A percentile compares a stretch with the other conserved stretches of the same genome.
phyloP scores from a whole-genome alignment of 306 rosid species.

The Begonia peltatifolia region DNA sequence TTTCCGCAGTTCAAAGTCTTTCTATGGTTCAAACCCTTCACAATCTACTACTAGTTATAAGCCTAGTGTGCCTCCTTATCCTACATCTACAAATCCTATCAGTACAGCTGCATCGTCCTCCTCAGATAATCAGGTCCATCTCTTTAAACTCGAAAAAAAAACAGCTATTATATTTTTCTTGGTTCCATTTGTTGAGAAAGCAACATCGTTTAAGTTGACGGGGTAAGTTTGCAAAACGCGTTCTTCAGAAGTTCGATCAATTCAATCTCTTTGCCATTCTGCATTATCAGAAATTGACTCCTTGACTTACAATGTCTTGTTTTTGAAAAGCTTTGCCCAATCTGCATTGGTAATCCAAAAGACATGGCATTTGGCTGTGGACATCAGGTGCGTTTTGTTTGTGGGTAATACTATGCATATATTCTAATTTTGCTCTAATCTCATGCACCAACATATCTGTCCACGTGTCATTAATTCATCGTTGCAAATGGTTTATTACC shows the following conservation, averaged over 20 bases:
- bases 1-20: conserved; percentile 23
- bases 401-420: too few species aligned
- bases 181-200: neutral
- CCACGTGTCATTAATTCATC: too few species aligned
- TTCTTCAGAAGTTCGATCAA: neutral
- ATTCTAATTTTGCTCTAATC: neutral
- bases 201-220: neutral
- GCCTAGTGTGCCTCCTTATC: conserved; percentile 43
- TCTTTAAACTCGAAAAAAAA: too few species aligned
- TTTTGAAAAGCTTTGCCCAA: conserved; percentile 59
- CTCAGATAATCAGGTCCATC: conserved; percentile 50
- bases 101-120: conserved; percentile 43
- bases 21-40: conserved; percentile 29
- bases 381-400: conserved; percentile 53
- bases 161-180: neutral
- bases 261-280: neutral
- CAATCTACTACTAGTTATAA: conserved; percentile 22
- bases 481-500: too few species aligned
- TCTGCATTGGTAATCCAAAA: conserved; percentile 60
- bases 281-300: conserved; percentile 2
- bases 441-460: neutral
- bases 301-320: neutral
- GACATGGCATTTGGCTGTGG: conserved; percentile 99
- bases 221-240: too few species aligned
- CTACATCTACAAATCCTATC: conserved; percentile 15